Evolutionary conservation across 768 basidiomycete species (phyloP).

Genomic region (Lactifluus echinatus): DNA sequence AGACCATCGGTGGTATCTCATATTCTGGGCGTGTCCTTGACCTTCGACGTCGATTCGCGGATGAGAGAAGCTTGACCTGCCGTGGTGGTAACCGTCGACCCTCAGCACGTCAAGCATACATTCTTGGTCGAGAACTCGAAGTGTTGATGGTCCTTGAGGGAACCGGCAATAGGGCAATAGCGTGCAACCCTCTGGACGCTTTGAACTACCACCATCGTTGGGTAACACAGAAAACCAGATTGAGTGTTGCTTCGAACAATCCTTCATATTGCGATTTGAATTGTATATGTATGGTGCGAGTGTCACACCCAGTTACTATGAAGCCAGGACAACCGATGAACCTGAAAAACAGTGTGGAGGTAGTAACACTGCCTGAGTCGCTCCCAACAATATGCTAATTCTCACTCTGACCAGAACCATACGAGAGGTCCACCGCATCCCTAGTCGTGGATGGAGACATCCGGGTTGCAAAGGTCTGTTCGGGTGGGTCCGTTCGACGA

Average conservation of each 20-base stretch:
- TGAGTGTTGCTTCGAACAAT: conserved; percentile 1
- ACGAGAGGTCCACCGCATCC: conserved; percentile 6
- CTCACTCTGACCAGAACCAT: conserved; percentile 10
- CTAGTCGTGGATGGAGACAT: conserved; percentile 15
- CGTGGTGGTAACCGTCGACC: background rate
- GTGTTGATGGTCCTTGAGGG: conserved; percentile 2
- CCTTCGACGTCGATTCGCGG: background rate
- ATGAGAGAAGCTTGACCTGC: background rate
- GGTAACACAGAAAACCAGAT: conserved; percentile 7
- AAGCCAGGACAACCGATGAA: conserved; percentile 3
- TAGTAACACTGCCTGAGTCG: conserved; percentile 2
- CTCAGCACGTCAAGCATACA: background rate
- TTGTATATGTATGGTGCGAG: background rate
- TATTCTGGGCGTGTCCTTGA: conserved; percentile 4
- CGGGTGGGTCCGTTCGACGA: conserved; percentile 36
- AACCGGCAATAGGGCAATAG: conserved; percentile 9
- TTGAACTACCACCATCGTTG: background rate
- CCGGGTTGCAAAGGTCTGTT: conserved; percentile 4
- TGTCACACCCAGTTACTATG: background rate
- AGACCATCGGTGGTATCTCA: background rate
- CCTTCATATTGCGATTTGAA: conserved; percentile 12
- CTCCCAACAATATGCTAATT: background rate
- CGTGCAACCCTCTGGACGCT: background rate
- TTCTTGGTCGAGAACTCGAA: conserved; percentile 5
- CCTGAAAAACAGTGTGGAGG: background rate